Base-by-base conservation (phyloP, 345 rosid species). In the Linum tenue region DNA sequence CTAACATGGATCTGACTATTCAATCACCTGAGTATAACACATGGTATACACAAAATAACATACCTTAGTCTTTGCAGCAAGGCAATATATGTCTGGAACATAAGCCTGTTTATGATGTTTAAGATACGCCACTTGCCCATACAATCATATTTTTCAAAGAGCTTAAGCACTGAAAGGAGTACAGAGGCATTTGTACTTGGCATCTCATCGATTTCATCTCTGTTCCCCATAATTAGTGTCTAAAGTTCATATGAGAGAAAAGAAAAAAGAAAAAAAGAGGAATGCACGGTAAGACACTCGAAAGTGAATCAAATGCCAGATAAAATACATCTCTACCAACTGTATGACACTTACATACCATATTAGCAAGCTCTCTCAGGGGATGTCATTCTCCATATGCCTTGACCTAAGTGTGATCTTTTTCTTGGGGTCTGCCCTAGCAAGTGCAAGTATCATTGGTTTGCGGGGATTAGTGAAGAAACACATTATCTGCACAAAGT, bases 331-430 rank as follows among this genome's bases (percentile, higher is more conserved):
- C 61, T 39, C 55, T 40, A 8, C 17, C 10, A 12, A 67, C 8
- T 68, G 69, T 53, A 63, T 14, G 64, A 62, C 43, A 72, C 55
- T 64, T 69, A n/a, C 86, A 66, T 81, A 95, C 99, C 77, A 95
- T 85, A 80, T 95, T 95, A 60, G 99, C 96, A 77, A 95, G 92
- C 75, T 95, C 99, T 78, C 90, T 85, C 66, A 91, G 77, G 43
- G 95, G 97, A 64, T 96, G 96, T 51, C 99, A 95, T 79, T 95
- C 99, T 67, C 99, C 99, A 68, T 91, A 95, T 64, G 99, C 99
- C 83, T 86, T 91, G 70, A 95, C 96, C 82, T 91, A 77, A 67
- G 95, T 7, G 91, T 91, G 72, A 91, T 91, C 63, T 95, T 95
- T 94, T 95, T 95, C 77, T 95, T 95, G 11, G 99, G 99, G 78